Evolutionary conservation across 345 rosid species (phyloP).

Genomic region (Aquilaria malaccensis): DNA sequence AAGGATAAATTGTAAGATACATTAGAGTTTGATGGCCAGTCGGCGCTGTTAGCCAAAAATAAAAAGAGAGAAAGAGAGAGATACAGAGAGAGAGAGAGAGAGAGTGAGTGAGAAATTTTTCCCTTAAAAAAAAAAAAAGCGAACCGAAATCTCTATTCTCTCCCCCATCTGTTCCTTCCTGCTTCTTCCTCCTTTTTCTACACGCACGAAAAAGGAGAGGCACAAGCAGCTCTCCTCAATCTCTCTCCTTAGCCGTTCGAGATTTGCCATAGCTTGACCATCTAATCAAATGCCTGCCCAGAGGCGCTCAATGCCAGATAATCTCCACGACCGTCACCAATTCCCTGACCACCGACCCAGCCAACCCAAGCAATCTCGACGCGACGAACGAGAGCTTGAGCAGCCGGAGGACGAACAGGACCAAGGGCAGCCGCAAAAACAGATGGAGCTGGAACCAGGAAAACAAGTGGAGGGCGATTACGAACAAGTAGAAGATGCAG

Average conservation of each 20-base stretch:
- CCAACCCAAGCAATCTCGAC: constrained; percentile 25
- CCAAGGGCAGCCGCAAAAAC: constrained; percentile 3
- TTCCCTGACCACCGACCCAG: constrained; percentile 21
- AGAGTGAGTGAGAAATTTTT: background rate
- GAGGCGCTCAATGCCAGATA: constrained; percentile 53
- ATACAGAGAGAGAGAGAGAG: background rate
- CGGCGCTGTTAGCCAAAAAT: too few species aligned
- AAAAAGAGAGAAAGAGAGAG: background rate
- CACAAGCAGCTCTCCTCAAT: constrained; percentile 1
- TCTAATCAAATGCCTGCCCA: constrained; percentile 64
- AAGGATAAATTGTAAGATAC: too few species aligned
- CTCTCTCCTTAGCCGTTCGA: background rate
- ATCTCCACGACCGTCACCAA: constrained; percentile 28
- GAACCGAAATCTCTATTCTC: constrained; percentile 3
- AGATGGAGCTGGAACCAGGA: constrained; percentile 21
- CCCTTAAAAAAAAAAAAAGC: background rate
- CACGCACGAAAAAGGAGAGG: background rate
- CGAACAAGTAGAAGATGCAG: constrained; percentile 20
- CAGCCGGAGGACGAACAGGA: constrained; percentile 11
- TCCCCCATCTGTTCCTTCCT: constrained; percentile 1
- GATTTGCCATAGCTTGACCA: constrained; percentile 1
- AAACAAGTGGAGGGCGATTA: constrained; percentile 19
- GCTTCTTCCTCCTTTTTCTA: background rate
- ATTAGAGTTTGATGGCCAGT: too few species aligned
- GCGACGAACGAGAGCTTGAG: constrained; percentile 21